phyloP scores from a whole-genome alignment of 352 stramenopile genomes.

The Nothophytophthora sp. region DNA sequence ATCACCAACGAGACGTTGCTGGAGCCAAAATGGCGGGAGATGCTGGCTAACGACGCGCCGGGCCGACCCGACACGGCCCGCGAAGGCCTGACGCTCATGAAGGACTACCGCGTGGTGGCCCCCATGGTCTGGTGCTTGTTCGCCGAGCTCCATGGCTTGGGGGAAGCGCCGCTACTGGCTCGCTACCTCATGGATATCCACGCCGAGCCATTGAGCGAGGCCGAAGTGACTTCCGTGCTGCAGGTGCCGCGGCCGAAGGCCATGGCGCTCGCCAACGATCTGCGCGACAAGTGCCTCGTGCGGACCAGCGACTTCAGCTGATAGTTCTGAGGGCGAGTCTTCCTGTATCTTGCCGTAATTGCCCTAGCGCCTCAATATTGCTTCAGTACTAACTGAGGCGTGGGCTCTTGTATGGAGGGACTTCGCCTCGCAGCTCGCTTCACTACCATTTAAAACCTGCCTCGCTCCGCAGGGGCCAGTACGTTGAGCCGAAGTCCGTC shows the following conservation, averaged over 20 bases:
- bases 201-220: conserved; percentile 37
- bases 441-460: no score
- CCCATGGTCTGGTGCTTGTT: conserved; percentile 81
- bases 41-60: conserved; percentile 25
- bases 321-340: not conserved
- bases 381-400: no score
- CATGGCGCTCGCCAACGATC: conserved; percentile 36
- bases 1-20: conserved; percentile 74
- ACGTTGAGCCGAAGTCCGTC: no score
- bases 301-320: conserved; percentile 17
- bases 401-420: no score
- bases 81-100: conserved; percentile 39
- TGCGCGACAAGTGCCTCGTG: conserved; percentile 47
- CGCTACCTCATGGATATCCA: conserved; percentile 55
- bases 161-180: conserved; percentile 45
- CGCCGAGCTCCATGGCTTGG: conserved; percentile 56
- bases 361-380: no score
- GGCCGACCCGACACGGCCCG: conserved; percentile 48
- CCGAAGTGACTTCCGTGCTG: conserved; percentile 34
- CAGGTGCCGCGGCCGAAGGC: conserved; percentile 45
- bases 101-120: conserved; percentile 70
- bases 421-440: no score
- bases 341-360: conserved; percentile 9
- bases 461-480: no score
- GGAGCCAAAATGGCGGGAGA: conserved; percentile 25